Conservation (phyloP, 2,329 filamentous ascomycete species). For the Knufia fluminis region DNA sequence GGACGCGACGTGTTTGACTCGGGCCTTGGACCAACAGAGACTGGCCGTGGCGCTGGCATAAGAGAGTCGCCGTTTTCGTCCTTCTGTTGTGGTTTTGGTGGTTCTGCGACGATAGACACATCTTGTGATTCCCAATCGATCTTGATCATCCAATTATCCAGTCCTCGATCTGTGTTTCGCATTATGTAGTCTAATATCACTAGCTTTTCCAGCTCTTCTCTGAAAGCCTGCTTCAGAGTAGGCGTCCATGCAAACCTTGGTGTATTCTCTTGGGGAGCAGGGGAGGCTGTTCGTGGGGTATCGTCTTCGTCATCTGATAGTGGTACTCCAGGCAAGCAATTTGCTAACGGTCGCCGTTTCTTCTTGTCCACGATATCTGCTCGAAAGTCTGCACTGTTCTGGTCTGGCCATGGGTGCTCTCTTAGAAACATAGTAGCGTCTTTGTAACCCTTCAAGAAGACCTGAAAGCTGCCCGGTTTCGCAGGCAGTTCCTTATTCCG, state of each 20-base stretch:
- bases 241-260: conserved; percentile 76
- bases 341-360: conserved; percentile 66
- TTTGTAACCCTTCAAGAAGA: conserved; percentile 93
- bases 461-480: conserved; percentile 92
- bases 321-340: conserved; percentile 62
- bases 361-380: conserved; percentile 57
- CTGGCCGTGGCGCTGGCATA: conserved; percentile 53
- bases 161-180: conserved; percentile 91
- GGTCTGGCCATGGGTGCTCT: conserved; percentile 95
- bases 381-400: conserved; percentile 61
- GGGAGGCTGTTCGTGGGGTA: conserved; percentile 32
- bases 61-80: conserved; percentile 38
- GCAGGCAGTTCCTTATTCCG: conserved; percentile 78
- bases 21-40: conserved; percentile 42
- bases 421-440: conserved; percentile 92
- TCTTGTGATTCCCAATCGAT: conserved; percentile 77
- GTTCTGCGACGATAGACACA: conserved; percentile 79
- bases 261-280: conserved; percentile 34
- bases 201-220: conserved; percentile 91
- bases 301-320: conserved; percentile 55
- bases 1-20: conserved; percentile 36
- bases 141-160: conserved; percentile 99
- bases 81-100: conserved; percentile 48
- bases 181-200: conserved; percentile 98
- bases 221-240: conserved; percentile 75